A percentile compares a stretch with the other conserved stretches of the same genome.
These are phyloP conservation scores for Paxillus rubicundulus DNA, from an alignment of 768 basidiomycete species.

Conservation along the genomic window DNA sequence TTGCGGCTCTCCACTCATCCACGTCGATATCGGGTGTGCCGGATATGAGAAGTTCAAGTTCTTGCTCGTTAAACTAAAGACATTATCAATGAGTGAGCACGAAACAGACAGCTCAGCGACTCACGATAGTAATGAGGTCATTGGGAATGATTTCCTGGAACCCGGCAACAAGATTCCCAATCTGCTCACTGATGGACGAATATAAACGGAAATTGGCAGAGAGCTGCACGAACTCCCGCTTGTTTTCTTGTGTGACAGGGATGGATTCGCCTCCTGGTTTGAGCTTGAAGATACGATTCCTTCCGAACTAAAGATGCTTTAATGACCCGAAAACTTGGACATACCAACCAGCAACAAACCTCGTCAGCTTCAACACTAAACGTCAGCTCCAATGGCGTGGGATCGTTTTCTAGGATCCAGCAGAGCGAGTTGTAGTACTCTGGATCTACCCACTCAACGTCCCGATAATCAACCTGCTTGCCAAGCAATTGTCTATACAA, in stretches of 20 bases:
- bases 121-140: slow-evolving; percentile 87
- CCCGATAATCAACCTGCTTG: slow-evolving; percentile 91
- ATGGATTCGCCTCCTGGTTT: slow-evolving; percentile 83
- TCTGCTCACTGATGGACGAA: slow-evolving; percentile 94
- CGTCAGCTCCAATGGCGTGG: slow-evolving; percentile 78
- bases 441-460: slow-evolving; percentile 97
- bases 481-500: slow-evolving; percentile 93
- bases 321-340: not conserved
- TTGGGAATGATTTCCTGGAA: slow-evolving; percentile 99
- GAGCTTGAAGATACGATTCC: slow-evolving; percentile 81
- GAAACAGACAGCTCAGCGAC: slow-evolving; percentile 29
- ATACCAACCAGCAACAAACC: slow-evolving; percentile 34
- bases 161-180: slow-evolving; percentile 82
- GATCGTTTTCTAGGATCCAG: slow-evolving; percentile 98
- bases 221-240: slow-evolving; percentile 91
- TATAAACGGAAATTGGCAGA: slow-evolving; percentile 93
- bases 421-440: slow-evolving; percentile 97
- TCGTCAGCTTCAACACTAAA: slow-evolving; percentile 97
- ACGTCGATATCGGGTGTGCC: slow-evolving; percentile 99
- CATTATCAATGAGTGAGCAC: slow-evolving; percentile 7
- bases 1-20: slow-evolving; percentile 93
- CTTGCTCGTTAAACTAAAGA: slow-evolving; percentile 86
- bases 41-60: slow-evolving; percentile 90
- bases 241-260: slow-evolving; percentile 95
- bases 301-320: slow-evolving; percentile 65